Evolutionary conservation across 2,329 filamentous ascomycete genomes (phyloP).

Genomic region (Gnomoniopsis sp.): DNA sequence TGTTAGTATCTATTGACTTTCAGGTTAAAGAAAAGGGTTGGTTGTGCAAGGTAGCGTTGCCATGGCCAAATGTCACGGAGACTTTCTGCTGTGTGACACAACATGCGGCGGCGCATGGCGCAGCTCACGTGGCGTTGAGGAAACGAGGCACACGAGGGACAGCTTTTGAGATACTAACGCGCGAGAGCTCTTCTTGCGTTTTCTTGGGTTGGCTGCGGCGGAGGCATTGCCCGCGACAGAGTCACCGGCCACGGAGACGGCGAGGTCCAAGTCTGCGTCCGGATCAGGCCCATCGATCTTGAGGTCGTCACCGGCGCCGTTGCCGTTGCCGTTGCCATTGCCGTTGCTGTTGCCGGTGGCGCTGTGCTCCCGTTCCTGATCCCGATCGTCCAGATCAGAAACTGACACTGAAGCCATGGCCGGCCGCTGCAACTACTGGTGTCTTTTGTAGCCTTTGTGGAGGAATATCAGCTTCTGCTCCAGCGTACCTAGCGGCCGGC

Average conservation of each 20-base stretch:
- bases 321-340: not conserved
- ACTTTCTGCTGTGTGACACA: not conserved
- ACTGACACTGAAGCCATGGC: conserved; percentile 6
- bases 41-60: not conserved
- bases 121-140: not conserved
- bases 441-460: conserved; percentile 2
- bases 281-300: not conserved
- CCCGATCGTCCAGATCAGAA: conserved; percentile 10
- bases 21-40: not conserved
- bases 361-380: not conserved
- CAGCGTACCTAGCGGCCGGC: not conserved
- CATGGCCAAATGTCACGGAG: not conserved
- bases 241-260: conserved; percentile 14
- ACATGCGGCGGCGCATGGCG: not conserved
- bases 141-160: not conserved
- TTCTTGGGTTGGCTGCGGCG: conserved; percentile 16
- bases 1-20: conserved; percentile 15
- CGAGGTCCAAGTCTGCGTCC: conserved; percentile 8
- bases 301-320: not conserved
- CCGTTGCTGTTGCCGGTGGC: not conserved
- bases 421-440: not conserved
- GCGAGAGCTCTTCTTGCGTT: conserved; percentile 19
- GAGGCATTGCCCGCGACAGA: conserved; percentile 2
- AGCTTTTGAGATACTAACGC: conserved; percentile 14
- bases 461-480: not conserved